phyloP scores from a whole-genome alignment of 2,329 filamentous ascomycete species.

The Alternaria novae-zelandiae region DNA sequence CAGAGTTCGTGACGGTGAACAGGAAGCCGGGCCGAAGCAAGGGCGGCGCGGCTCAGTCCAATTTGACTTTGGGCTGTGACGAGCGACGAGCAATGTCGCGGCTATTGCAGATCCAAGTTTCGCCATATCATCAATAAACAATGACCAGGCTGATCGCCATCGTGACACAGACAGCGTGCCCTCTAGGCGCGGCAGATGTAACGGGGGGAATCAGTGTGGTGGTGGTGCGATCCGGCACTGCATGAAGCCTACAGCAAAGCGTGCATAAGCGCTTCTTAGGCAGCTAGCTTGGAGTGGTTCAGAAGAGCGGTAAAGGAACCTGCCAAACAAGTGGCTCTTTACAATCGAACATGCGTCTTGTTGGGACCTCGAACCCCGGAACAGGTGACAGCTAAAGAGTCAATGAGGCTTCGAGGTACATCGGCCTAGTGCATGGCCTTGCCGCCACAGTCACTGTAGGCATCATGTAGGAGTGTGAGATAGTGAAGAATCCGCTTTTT shows the following conservation, averaged over 20 bases:
- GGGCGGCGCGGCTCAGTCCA: conserved; percentile 17
- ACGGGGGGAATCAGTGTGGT: conserved; percentile 10
- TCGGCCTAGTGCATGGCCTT: conserved; percentile 14
- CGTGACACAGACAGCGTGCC: conserved; percentile 28
- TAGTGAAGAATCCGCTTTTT: conserved; percentile 40
- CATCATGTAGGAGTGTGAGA: not conserved
- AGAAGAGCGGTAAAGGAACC: conserved; percentile 47
- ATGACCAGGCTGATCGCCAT: conserved; percentile 14
- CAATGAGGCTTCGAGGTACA: conserved; percentile 12
- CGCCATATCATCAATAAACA: conserved; percentile 17
- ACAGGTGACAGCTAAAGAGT: conserved; percentile 24
- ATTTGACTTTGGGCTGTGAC: conserved; percentile 2
- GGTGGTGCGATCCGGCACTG: conserved; percentile 35
- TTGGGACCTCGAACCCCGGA: conserved; percentile 33
- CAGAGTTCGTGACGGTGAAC: conserved; percentile 21
- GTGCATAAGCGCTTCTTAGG: conserved; percentile 47
- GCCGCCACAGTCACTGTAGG: conserved; percentile 20
- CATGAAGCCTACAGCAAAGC: conserved; percentile 38
- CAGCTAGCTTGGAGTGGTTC: conserved; percentile 40
- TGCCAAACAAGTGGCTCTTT: conserved; percentile 32
- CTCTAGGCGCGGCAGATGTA: conserved; percentile 25
- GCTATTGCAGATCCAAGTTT: not conserved
- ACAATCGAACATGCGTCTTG: conserved; percentile 38
- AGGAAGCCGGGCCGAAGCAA: conserved; percentile 40
- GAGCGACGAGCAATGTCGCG: not conserved